Conservation (phyloP, 305 asterid genomes). For the Fraxinus sp. region DNA sequence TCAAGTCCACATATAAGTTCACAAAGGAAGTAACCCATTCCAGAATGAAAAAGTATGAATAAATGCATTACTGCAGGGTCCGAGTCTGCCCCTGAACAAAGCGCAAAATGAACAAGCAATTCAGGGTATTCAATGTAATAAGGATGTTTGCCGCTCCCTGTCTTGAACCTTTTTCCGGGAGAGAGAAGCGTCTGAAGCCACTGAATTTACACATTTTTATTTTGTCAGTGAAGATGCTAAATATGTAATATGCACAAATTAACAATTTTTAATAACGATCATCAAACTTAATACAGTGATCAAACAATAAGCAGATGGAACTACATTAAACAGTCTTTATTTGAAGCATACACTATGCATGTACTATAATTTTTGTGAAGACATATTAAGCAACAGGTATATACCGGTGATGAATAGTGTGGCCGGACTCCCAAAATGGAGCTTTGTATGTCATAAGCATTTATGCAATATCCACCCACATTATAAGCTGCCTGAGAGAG, state of each 20-base stretch:
- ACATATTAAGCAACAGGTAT: slow-evolving; percentile 20
- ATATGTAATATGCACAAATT: background rate
- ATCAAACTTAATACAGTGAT: background rate
- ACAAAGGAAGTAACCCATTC: background rate
- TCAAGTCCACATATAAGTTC: background rate
- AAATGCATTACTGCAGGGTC: slow-evolving; percentile 67
- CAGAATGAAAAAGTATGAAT: background rate
- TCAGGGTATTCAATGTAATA: slow-evolving; percentile 78
- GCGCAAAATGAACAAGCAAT: slow-evolving; percentile 84
- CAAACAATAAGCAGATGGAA: background rate
- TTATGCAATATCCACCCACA: slow-evolving; percentile 76
- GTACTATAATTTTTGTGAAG: background rate
- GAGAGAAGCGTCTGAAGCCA: slow-evolving; percentile 73
- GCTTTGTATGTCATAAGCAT: slow-evolving; percentile 75
- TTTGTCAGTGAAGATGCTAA: slow-evolving; percentile 17
- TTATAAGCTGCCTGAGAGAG: slow-evolving; percentile 70
- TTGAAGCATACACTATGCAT: background rate
- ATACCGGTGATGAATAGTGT: slow-evolving; percentile 80
- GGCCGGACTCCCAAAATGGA: slow-evolving; percentile 71
- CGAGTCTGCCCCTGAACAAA: slow-evolving; percentile 69
- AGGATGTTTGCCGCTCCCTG: slow-evolving; percentile 47
- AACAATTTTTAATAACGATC: background rate
- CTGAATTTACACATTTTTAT: slow-evolving; percentile 40
- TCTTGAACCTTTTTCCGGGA: slow-evolving; percentile 66
- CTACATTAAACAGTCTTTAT: background rate